Base-by-base conservation (phyloP, 2,329 filamentous ascomycete species). In the Paradendryphiella salina region DNA sequence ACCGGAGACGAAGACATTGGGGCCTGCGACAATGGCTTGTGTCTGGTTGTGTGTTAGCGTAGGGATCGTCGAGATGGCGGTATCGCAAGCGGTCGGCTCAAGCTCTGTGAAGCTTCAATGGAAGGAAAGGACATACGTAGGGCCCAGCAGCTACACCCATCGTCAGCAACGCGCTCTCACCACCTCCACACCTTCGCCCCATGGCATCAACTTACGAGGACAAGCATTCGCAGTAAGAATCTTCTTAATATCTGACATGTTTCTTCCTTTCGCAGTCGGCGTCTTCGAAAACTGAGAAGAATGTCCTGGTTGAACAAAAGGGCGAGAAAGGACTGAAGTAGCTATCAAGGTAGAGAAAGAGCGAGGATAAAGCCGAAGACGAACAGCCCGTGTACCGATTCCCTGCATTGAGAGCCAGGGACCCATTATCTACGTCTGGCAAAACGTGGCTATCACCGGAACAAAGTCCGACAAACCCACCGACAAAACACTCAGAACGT, bases 1-100 rank as follows among this genome's bases (percentile, higher is more conserved):
- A 59, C 87, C 87, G 0, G 86, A 89, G 67, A 87, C 81, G 74
- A 84, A 90, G 73, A 90, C 81, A 59, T 86, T 79, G 57, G 83
- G 82, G 57, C 84, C 84, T 54, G 86, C 86, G 61, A 82, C 80
- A 72, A 90, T 85, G 64, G 86, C 87, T 76, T 79, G 77, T 41
- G 74, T 26, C 23, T 26, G 23, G 23, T 26, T 26, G 23, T 10
- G 23, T 26, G 10, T 26, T 9, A 26, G 23, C 23, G 23, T 26
- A 26, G 23, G n/a, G n/a, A n/a, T n/a, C n/a, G n/a, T n/a, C n/a
- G n/a, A n/a, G n/a, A n/a, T n/a, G n/a, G n/a, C n/a, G 33, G 14
- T 15, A 11, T 35, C 18, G 33, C 14, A 10, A 17, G 14, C 7
- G 15, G 14, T 5, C 14, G 33, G 29, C 14, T 15, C 9, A 20